Percentiles rank a stretch among this genome's conserved stretches.
Evolutionary conservation across 129 eudicot species (phyloP).

Genomic region (Lactuca sativa): DNA sequence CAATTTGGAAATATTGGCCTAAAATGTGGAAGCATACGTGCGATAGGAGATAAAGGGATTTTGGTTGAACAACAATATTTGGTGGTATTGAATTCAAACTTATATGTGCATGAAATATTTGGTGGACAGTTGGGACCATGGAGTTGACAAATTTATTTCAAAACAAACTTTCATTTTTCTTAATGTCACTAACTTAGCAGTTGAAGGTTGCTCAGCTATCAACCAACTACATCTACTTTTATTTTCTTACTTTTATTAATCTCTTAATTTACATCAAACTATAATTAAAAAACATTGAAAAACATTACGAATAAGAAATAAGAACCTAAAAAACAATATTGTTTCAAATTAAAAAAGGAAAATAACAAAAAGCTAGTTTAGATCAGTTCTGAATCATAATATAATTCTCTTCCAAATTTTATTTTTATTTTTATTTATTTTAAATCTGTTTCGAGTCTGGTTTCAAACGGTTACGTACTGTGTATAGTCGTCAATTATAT

Average conservation of each 20-base stretch:
- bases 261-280: not conserved
- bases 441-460: too few species aligned
- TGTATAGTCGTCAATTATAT: too few species aligned
- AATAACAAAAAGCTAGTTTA: too few species aligned
- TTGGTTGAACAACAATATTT: constrained; percentile 26
- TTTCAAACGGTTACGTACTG: too few species aligned
- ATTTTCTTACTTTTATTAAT: constrained; percentile 1
- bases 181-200: constrained; percentile 42
- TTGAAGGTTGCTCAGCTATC: constrained; percentile 64
- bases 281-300: too few species aligned
- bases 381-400: too few species aligned
- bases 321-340: too few species aligned
- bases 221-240: constrained; percentile 43
- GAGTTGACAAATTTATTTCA: constrained; percentile 35
- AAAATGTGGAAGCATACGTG: constrained; percentile 22
- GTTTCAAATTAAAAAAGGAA: too few species aligned
- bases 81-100: constrained; percentile 24
- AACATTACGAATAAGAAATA: not conserved
- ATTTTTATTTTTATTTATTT: too few species aligned
- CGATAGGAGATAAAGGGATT: constrained; percentile 6
- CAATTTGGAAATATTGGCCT: constrained; percentile 6
- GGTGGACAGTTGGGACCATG: constrained; percentile 51
- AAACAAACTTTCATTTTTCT: constrained; percentile 17
- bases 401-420: too few species aligned
- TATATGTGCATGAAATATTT: constrained; percentile 47